Conservation (phyloP, 768 basidiomycete genomes). For the Trametes coccinea region DNA sequence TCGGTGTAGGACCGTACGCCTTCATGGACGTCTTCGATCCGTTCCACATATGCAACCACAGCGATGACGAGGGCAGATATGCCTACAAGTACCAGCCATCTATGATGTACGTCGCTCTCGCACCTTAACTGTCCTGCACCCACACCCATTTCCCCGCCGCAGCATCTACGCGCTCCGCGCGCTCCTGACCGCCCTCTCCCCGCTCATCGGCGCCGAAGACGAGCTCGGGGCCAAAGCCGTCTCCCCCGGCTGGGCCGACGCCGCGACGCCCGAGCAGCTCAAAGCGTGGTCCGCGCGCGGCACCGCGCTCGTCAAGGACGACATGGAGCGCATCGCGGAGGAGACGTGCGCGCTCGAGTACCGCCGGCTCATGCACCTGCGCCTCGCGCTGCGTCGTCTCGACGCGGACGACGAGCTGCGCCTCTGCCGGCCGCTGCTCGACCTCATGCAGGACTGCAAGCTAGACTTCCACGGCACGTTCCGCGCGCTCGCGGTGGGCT, state of each 20-base stretch:
- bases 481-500: slow-evolving; percentile 59
- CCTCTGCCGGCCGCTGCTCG: slow-evolving; percentile 69
- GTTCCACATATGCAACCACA: slow-evolving; percentile 89
- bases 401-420: slow-evolving; percentile 57
- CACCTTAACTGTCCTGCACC: neutral
- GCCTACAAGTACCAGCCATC: slow-evolving; percentile 79
- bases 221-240: slow-evolving; percentile 52
- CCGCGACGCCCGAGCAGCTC: slow-evolving; percentile 51
- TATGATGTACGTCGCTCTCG: slow-evolving; percentile 56
- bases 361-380: slow-evolving; percentile 69
- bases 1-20: slow-evolving; percentile 72
- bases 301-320: slow-evolving; percentile 50
- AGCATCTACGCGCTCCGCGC: slow-evolving; percentile 80
- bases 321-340: slow-evolving; percentile 63
- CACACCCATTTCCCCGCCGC: neutral
- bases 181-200: slow-evolving; percentile 74
- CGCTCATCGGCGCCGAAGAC: slow-evolving; percentile 83
- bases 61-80: slow-evolving; percentile 76
- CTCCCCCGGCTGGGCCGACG: slow-evolving; percentile 63
- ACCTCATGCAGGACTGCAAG: slow-evolving; percentile 66
- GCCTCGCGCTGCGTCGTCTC: slow-evolving; percentile 70
- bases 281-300: slow-evolving; percentile 63
- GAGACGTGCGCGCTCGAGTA: slow-evolving; percentile 65
- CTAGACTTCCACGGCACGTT: slow-evolving; percentile 92
- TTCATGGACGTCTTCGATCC: slow-evolving; percentile 94